Conservation (phyloP, 768 basidiomycete species). For the Rubroboletus pulcherrimus region DNA sequence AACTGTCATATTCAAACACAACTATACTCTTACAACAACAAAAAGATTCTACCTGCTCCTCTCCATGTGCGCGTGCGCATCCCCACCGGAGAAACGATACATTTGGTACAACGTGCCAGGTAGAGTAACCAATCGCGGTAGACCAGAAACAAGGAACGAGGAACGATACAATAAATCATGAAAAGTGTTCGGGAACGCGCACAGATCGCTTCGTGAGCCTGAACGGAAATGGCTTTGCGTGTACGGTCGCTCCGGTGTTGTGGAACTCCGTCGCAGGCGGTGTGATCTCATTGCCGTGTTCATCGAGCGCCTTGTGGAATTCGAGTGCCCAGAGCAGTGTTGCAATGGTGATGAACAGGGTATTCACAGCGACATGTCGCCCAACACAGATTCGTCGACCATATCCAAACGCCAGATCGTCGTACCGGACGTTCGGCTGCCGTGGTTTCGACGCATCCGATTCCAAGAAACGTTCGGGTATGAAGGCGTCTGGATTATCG, state of each 20-base stretch:
- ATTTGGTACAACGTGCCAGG: background rate
- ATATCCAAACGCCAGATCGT: slow-evolving; percentile 10
- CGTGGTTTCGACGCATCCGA: background rate
- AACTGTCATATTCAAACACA: background rate
- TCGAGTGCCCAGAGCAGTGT: slow-evolving; percentile 7
- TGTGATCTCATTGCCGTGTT: slow-evolving; percentile 4
- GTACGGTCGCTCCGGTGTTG: slow-evolving; percentile 5
- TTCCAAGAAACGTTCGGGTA: slow-evolving; percentile 13
- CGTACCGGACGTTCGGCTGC: background rate
- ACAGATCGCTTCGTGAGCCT: background rate
- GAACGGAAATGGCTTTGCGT: slow-evolving; percentile 6
- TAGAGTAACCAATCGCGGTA: background rate
- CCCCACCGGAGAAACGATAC: background rate
- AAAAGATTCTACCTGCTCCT: background rate
- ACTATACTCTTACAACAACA: background rate
- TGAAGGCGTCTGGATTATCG: slow-evolving; percentile 12
- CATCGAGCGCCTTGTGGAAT: slow-evolving; percentile 5
- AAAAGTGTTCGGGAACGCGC: background rate
- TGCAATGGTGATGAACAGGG: slow-evolving; percentile 8
- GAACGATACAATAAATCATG: background rate
- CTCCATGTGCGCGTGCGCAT: background rate
- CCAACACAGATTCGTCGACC: slow-evolving; percentile 14
- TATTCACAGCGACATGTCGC: slow-evolving; percentile 3
- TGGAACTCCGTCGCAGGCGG: slow-evolving; percentile 6
- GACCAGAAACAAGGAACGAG: no score